Percentiles rank a stretch among this genome's conserved stretches.
These are phyloP conservation scores for Oryza meyeriana DNA, from an alignment of 176 grass and related monocot genomes.

Conservation along the genomic window DNA sequence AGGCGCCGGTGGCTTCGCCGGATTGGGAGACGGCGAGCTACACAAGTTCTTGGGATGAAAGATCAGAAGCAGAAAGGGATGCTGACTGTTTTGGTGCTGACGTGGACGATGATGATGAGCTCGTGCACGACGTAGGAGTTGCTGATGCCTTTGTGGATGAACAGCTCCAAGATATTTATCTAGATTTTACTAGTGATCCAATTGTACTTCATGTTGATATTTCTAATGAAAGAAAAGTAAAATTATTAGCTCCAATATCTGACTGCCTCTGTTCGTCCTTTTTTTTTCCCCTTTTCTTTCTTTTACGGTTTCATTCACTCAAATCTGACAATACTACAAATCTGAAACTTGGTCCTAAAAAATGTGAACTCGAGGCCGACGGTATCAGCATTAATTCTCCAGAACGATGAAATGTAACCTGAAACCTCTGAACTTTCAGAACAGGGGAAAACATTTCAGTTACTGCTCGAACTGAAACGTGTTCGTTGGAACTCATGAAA, in stretches of 20 bases:
- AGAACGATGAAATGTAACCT: neutral
- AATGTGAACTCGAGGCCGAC: neutral
- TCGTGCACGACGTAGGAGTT: conserved; percentile 4
- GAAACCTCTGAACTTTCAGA: neutral
- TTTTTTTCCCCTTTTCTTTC: neutral
- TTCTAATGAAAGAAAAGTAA: conserved; percentile 1
- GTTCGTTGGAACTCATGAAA: neutral
- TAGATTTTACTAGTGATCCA: neutral
- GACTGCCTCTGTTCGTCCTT: neutral
- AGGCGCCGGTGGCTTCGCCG: neutral
- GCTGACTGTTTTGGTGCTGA: neutral
- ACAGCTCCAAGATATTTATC: neutral
- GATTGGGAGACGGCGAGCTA: neutral
- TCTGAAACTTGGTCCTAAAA: neutral
- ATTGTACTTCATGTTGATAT: neutral
- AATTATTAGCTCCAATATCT: neutral
- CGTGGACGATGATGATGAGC: neutral
- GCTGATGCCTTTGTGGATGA: neutral
- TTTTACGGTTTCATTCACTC: neutral
- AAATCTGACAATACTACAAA: neutral
- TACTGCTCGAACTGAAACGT: neutral
- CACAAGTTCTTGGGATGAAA: neutral
- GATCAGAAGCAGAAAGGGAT: neutral
- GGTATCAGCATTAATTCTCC: neutral
- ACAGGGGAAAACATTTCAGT: neutral